phyloP scores from a whole-genome alignment of 2,329 filamentous ascomycete genomes.

The Davidsoniella australis region DNA sequence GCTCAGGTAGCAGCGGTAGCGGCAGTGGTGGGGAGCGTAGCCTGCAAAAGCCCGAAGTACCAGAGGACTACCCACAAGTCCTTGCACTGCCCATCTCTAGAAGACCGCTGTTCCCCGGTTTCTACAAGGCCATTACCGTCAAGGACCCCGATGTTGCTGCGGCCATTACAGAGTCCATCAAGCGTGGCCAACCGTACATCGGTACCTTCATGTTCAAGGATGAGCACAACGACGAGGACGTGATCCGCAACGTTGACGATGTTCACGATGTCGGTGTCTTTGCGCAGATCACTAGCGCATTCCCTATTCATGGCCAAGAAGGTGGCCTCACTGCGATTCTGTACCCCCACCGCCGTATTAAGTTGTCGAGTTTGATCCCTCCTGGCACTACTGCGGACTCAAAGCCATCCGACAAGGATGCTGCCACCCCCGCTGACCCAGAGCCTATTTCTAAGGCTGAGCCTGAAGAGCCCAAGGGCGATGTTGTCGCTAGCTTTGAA shows the following conservation, averaged over 20 bases:
- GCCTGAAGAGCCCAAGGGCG: conserved; percentile 64
- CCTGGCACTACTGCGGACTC: conserved; percentile 34
- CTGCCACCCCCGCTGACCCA: conserved; percentile 27
- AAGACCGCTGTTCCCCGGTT: conserved; percentile 85
- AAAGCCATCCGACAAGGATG: conserved; percentile 32
- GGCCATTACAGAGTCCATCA: conserved; percentile 92
- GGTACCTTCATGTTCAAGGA: conserved; percentile 96
- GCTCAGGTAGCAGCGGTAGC: conserved; percentile 31
- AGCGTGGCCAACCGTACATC: conserved; percentile 90
- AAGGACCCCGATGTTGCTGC: conserved; percentile 79
- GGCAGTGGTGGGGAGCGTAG: conserved; percentile 55
- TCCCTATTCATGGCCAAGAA: conserved; percentile 76
- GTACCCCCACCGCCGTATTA: conserved; percentile 89
- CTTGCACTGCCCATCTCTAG: conserved; percentile 94
- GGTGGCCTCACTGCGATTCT: conserved; percentile 78
- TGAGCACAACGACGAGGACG: conserved; percentile 80
- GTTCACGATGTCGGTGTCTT: conserved; percentile 95
- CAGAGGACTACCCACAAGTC: conserved; percentile 92
- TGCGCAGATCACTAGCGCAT: conserved; percentile 91
- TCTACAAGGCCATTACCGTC: conserved; percentile 97
- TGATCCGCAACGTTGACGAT: conserved; percentile 78
- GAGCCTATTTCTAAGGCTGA: conserved; percentile 45
- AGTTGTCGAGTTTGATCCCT: conserved; percentile 66
- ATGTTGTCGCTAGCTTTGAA: conserved; percentile 94
- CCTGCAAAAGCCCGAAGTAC: conserved; percentile 73